Conservation (phyloP, 345 rosid genomes). For the Heritiera littoralis region DNA sequence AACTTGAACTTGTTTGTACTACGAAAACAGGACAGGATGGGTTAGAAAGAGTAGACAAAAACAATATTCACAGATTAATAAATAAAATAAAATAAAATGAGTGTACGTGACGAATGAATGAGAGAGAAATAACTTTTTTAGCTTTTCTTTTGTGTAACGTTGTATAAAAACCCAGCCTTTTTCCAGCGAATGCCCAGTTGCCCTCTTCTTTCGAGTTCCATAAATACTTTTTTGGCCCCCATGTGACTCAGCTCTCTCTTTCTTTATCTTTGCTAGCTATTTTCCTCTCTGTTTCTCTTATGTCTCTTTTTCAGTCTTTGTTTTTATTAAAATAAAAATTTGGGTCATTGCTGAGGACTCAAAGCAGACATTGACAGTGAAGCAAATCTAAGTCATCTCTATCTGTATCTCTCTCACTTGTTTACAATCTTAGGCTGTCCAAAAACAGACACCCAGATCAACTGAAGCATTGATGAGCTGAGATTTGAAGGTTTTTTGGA, state of each 20-base stretch:
- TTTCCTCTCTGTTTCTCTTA: not conserved
- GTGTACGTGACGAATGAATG: not conserved
- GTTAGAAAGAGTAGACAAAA: not conserved
- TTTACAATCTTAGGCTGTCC: slow-evolving; percentile 14
- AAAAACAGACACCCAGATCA: slow-evolving; percentile 29
- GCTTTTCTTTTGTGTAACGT: slow-evolving; percentile 22
- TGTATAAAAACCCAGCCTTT: slow-evolving; percentile 28
- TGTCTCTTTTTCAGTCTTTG: not conserved
- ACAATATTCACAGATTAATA: not conserved
- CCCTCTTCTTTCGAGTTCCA: slow-evolving; percentile 7
- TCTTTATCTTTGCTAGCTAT: not conserved
- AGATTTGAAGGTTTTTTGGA: slow-evolving; percentile 28
- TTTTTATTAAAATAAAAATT: not conserved
- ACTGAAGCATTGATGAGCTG: slow-evolving; percentile 27
- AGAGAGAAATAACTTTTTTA: not conserved
- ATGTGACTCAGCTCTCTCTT: slow-evolving; percentile 27
- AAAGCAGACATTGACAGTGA: slow-evolving; percentile 22
- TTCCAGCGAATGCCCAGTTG: slow-evolving; percentile 43
- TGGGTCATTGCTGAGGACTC: not conserved
- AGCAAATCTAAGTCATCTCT: slow-evolving; percentile 34
- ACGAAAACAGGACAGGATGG: not conserved
- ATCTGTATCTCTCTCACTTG: slow-evolving; percentile 8
- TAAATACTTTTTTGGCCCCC: not conserved
- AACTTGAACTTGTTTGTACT: not conserved
- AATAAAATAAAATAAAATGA: not conserved